Evolutionary conservation across 495 filamentous ascomycete genomes (phyloP), one percentile per base, ranked within the genome.

Genomic region (Friedmanniomyces simplex): DNA sequence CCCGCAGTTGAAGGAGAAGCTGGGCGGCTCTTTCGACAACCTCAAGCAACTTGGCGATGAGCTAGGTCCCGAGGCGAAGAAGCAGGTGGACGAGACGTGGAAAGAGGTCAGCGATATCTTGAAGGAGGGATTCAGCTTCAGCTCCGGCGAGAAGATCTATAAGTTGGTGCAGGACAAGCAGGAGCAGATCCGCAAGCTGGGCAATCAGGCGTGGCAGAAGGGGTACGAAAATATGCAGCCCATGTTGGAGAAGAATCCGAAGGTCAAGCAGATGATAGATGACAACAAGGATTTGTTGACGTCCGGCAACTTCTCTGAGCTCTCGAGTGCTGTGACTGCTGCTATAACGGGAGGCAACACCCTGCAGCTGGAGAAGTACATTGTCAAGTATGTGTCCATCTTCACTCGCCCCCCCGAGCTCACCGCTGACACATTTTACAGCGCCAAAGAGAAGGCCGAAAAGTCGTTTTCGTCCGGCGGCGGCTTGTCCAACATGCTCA

Each of bases 21-120:
- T 88, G 28, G 83, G 83, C n/a, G 79, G 76, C 4, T 77, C 77
- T 48, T 68, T 80, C 36, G 73, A 82, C 34, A 74, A 82, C 66
- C 66, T 87, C 43, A 85, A 83, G 72, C 65, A 81, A 60, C 74
- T 84, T 71, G 81, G 79, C 28, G 76, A 84, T 28, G 65, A 77
- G 22, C 81, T 82, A 64, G 84, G 84, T 0, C 83, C 83, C 0
- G 79, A 86, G 61, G 83, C 82, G 0, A 82, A 83, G 72, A 82
- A 85, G 73, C 74, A 84, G 68, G 74, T 82, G 6, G 79, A 86
- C 48, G 71, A 82, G 70, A 84, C 82, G 10, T 86, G 80, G 76
- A 60, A 77, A 16, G 73, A 86, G 61, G 72, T 85, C 48, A 68
- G 67, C 53, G 74, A 79, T 24, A 76, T 85, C 54, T 49, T 83